Conservation (phyloP, 2,329 filamentous ascomycete species). For the Lecanicillium sp. region DNA sequence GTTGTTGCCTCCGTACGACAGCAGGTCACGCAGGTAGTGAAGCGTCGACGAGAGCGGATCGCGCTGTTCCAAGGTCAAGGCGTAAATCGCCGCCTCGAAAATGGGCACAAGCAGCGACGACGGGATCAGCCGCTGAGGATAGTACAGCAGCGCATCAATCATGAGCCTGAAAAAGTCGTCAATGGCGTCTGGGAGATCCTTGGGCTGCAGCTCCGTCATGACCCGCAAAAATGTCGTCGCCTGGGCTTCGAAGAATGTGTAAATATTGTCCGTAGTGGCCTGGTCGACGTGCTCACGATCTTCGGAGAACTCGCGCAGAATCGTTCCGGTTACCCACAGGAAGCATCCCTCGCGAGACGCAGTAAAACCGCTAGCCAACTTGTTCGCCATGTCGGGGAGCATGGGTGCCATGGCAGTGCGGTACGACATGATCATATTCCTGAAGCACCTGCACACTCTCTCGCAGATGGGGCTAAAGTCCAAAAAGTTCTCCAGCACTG, state of each 20-base stretch:
- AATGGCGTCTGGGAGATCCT: constrained; percentile 74
- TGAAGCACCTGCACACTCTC: constrained; percentile 89
- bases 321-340: constrained; percentile 95
- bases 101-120: constrained; percentile 75
- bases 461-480: constrained; percentile 84
- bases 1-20: constrained; percentile 79
- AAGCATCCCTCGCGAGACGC: constrained; percentile 89
- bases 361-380: constrained; percentile 77
- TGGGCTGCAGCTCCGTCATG: constrained; percentile 71
- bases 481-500: constrained; percentile 82
- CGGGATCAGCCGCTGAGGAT: constrained; percentile 73
- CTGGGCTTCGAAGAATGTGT: constrained; percentile 90
- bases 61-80: constrained; percentile 80
- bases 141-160: constrained; percentile 87
- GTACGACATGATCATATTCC: constrained; percentile 95
- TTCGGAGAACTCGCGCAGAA: constrained; percentile 90
- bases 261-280: constrained; percentile 79
- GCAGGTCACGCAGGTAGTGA: constrained; percentile 85
- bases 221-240: constrained; percentile 83
- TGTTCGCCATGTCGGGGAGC: constrained; percentile 77
- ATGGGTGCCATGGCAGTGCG: constrained; percentile 81
- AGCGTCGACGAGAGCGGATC: constrained; percentile 87
- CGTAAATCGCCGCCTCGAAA: constrained; percentile 78
- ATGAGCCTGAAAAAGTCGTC: constrained; percentile 95
- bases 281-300: constrained; percentile 78